Base-by-base conservation (phyloP, 2,329 filamentous ascomycete genomes). In the Neonectria hederae region DNA sequence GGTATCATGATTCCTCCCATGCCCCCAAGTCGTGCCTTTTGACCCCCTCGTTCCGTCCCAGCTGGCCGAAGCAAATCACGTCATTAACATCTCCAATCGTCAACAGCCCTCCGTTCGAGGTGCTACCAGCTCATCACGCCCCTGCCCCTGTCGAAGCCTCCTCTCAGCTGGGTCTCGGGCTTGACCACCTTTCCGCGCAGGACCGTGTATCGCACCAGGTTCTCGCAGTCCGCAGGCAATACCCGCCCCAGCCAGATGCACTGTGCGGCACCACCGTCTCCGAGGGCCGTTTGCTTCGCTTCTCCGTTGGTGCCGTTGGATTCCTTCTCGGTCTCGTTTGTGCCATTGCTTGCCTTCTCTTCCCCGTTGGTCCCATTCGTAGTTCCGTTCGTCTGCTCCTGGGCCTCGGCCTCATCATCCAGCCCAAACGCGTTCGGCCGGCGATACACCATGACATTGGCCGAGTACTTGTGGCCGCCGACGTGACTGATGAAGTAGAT, bases 401-500 rank as follows among this genome's bases (percentile, higher is more conserved):
- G 51, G 22, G 43, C 65, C 63, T 68, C 66, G 53, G 79, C 71
- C 40, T 76, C 70, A 2, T 80, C 80, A 61, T 88, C 86, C 45
- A 86, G 71, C 0, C 85, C 86, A 73, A 87, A 89, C 1, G 86
- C 83, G 71, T 88, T 83, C 7, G 82, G 83, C 58, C 86, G 85
- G 10, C 96, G 87, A 78, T 99, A 98, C 1, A 99, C 84, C 83
- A 99, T 92, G 72, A 98, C 89, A 74, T 99, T 99, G 28, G 96
- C 96, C 51, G 90, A 90, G 81, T 97, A 98, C 82, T 97, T 97
- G 83, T 99, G 96, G 0, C 96, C 96, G 28, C 96, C 96, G 3
- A 97, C 94, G 76, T 99, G 96, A 70, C 90, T 95, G 75, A 98
- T 97, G 76, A 97, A 98, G 81, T 97, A 97, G 69, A 99, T 92